These are phyloP conservation scores for Eutrema yunnanense DNA, from an alignment of 345 rosid genomes.

Conservation along the genomic window DNA sequence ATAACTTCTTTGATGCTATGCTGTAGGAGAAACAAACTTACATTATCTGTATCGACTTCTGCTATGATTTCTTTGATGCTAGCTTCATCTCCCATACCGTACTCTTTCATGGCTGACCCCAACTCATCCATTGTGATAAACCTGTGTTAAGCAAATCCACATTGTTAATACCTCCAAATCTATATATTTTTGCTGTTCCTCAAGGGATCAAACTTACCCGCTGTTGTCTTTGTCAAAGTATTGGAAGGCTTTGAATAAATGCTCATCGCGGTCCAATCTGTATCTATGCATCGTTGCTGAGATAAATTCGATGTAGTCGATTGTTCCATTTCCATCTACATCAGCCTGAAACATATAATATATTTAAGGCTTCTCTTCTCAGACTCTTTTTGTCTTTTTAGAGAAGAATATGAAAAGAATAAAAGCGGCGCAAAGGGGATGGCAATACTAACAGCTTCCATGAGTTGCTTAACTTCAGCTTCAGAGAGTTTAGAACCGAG, in stretches of 20 bases:
- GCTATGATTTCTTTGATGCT: slow-evolving; percentile 70
- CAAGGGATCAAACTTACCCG: slow-evolving; percentile 33
- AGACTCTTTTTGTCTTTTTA: neutral
- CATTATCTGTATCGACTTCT: slow-evolving; percentile 85
- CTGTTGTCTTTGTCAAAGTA: slow-evolving; percentile 73
- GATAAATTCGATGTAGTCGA: slow-evolving; percentile 77
- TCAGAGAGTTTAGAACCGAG: slow-evolving; percentile 74
- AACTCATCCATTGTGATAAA: slow-evolving; percentile 77
- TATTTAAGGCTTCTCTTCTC: neutral
- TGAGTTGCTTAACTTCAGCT: slow-evolving; percentile 71
- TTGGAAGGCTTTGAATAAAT: slow-evolving; percentile 70
- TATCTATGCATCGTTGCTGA: slow-evolving; percentile 76
- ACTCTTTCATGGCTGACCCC: slow-evolving; percentile 75
- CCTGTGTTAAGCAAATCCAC: slow-evolving; percentile 25
- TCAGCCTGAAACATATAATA: slow-evolving; percentile 39
- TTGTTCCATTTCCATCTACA: slow-evolving; percentile 88
- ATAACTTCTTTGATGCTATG: neutral
- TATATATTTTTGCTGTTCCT: neutral
- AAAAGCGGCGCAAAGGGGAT: neutral
- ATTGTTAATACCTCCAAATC: neutral
- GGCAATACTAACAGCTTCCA: slow-evolving; percentile 68
- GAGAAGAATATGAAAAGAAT: neutral
- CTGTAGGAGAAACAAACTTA: slow-evolving; percentile 27
- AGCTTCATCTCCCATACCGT: slow-evolving; percentile 74
- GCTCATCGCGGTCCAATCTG: slow-evolving; percentile 60